phyloP scores from a whole-genome alignment of 78 protist genomes.

The Fonticula alba region DNA sequence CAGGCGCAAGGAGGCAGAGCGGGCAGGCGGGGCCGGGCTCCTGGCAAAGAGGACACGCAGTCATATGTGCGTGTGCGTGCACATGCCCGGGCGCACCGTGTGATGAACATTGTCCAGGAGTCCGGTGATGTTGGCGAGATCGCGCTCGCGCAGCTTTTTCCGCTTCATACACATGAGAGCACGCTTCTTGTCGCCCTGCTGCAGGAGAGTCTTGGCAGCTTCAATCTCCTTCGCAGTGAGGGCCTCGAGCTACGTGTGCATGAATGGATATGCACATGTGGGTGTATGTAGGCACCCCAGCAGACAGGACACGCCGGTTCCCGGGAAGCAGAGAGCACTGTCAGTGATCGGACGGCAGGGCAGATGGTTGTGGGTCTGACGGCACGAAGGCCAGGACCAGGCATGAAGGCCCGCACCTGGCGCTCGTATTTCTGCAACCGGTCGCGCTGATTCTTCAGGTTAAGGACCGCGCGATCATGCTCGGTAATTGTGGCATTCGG shows the following conservation, averaged over 20 bases:
- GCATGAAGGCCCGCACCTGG: conserved; percentile 7
- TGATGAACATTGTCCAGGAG: conserved; percentile 37
- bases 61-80: no score
- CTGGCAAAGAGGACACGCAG: no score
- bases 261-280: not conserved
- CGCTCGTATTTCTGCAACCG: conserved; percentile 19
- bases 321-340: not conserved
- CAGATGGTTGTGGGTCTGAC: not conserved
- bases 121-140: conserved; percentile 25
- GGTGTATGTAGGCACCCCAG: not conserved
- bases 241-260: conserved; percentile 8
- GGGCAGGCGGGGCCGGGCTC: no score
- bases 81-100: conserved; percentile 11
- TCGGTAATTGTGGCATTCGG: no score
- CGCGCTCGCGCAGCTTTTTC: conserved; percentile 35
- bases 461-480: conserved; percentile 32
- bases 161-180: conserved; percentile 42
- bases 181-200: conserved; percentile 20
- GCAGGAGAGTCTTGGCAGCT: conserved; percentile 33
- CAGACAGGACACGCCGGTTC: not conserved
- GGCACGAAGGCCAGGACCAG: no score
- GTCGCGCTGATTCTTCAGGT: conserved; percentile 43
- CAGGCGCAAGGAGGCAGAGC: not conserved
- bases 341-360: not conserved
- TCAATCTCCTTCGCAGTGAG: conserved; percentile 29